Evolutionary conservation across 768 basidiomycete species (phyloP).

Genomic region (Leccinellum luteum): DNA sequence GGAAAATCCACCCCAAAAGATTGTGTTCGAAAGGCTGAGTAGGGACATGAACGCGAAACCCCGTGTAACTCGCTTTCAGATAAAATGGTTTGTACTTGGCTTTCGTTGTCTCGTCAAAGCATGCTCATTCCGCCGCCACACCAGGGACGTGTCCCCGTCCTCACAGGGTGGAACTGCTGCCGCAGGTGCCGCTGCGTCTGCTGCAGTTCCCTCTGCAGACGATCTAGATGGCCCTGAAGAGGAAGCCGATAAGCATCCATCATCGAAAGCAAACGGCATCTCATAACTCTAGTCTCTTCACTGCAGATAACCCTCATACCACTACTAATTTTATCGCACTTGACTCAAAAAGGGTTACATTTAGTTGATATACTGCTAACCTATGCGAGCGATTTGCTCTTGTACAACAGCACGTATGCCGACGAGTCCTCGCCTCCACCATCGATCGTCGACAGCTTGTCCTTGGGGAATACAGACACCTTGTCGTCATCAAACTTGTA

Average conservation of each 20-base stretch:
- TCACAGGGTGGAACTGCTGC: slow-evolving; percentile 43
- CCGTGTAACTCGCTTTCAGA: slow-evolving; percentile 89
- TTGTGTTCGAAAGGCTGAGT: slow-evolving; percentile 75
- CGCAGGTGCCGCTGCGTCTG: slow-evolving; percentile 64
- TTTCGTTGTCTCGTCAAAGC: not conserved
- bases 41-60: slow-evolving; percentile 91
- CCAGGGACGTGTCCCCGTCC: slow-evolving; percentile 64
- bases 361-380: slow-evolving; percentile 16
- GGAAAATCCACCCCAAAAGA: slow-evolving; percentile 61
- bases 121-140: not conserved
- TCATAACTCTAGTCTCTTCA: slow-evolving; percentile 10
- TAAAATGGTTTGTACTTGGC: slow-evolving; percentile 63
- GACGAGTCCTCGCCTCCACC: slow-evolving; percentile 91
- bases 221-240: slow-evolving; percentile 51
- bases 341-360: slow-evolving; percentile 6
- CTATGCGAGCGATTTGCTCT: slow-evolving; percentile 50
- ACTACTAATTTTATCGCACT: slow-evolving; percentile 3
- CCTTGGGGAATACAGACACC: slow-evolving; percentile 80
- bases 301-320: slow-evolving; percentile 14
- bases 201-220: slow-evolving; percentile 71
- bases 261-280: slow-evolving; percentile 24
- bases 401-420: slow-evolving; percentile 88
- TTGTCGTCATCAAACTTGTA: slow-evolving; percentile 98
- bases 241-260: slow-evolving; percentile 15
- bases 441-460: slow-evolving; percentile 80